Base-by-base conservation (phyloP, 768 basidiomycete genomes). In the Leccinum barrowsii region DNA sequence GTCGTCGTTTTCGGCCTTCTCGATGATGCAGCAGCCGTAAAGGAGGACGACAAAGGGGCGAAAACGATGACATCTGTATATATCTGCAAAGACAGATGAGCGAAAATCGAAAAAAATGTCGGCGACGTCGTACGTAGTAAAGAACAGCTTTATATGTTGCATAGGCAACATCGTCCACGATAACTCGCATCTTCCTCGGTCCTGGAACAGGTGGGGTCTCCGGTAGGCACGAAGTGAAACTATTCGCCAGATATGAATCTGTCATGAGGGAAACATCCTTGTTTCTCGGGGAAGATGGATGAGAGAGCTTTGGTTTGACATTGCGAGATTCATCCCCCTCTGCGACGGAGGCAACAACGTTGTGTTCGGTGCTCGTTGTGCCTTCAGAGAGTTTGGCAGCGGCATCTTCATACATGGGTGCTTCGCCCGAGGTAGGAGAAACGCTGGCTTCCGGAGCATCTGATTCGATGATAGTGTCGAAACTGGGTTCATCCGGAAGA, bases 11-110 rank as follows among this genome's bases (percentile, higher is more conserved):
- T 56, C 34, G 3, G 58, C 55, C 46, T 64, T 60, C 55, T 61
- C 37, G 59, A 60, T 28, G 63, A 40, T 67, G 74, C 35, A 55
- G 59, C 50, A 19, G 65, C 46, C 15, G 71, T 65, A 61, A 89
- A 88, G 32, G 84, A 81, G 6, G 93, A 94, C 0, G 90, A 84
- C 17, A 94, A 75, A 0, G 92, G 92, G 0, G 93, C 90, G 63
- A 94, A 94, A 28, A 86, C 80, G 61, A 94, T 89, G 26, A 80
- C 81, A 65, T 93, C 90, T 15, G 92, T 94, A 69, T 94, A 95
- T 24, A 94, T 76, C 92, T 92, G 63, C 4, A 44, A 49, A 10
- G 11, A 37, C 4, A 12, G 12, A 40, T 68, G 47, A 63, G 57
- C 32, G 5, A n/a, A 26, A 44, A 13, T 54, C 40, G 58, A 55